Conservation (phyloP, 768 basidiomycete species). For the Tricholoma matsutake region DNA sequence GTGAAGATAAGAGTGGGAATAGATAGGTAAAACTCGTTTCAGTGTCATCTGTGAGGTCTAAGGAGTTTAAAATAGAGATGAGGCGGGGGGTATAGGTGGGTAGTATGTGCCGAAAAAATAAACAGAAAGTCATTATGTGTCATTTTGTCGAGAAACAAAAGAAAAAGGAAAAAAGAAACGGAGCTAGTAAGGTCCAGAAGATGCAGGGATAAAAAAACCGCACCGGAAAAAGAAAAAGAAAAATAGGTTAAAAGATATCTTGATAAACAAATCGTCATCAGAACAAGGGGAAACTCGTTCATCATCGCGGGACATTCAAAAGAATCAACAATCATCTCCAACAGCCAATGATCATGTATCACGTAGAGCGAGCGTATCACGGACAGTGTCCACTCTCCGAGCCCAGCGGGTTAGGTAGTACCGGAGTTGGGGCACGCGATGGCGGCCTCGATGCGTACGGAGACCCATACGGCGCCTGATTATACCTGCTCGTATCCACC, state of each 20-base stretch:
- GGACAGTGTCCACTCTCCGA: neutral
- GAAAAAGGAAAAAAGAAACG: neutral
- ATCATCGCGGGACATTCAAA: constrained; percentile 6
- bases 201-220: neutral
- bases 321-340: neutral
- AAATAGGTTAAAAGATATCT: neutral
- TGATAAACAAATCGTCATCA: constrained; percentile 2
- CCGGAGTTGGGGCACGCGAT: constrained; percentile 30
- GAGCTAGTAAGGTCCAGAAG: neutral
- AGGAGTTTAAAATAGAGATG: neutral
- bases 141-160: neutral
- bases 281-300: neutral
- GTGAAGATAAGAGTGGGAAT: neutral
- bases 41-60: constrained; percentile 3
- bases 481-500: constrained; percentile 35
- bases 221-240: neutral
- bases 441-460: constrained; percentile 37
- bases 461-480: constrained; percentile 39
- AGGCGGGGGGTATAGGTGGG: constrained; percentile 5
- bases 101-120: neutral
- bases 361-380: neutral
- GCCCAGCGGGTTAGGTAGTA: constrained; percentile 14
- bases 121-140: neutral
- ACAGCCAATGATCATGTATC: neutral
- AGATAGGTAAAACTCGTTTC: constrained; percentile 1